Conservation (phyloP, 2,329 filamentous ascomycete genomes). For the Cytospora piceicola region DNA sequence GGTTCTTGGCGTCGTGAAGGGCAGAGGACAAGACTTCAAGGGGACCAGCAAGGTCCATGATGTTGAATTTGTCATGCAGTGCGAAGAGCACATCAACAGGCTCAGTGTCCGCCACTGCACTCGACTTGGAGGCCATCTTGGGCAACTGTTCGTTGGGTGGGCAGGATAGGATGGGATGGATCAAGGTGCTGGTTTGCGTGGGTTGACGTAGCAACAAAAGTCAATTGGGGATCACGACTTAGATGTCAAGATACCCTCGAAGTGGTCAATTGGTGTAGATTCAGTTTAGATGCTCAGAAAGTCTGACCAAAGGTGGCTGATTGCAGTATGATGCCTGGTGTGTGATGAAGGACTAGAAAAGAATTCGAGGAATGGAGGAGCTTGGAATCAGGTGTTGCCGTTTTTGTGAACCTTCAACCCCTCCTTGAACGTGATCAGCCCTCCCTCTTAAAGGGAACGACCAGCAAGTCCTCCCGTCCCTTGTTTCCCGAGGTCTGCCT, state of each 20-base stretch:
- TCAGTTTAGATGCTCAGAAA: slow-evolving; percentile 2
- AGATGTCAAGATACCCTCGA: slow-evolving; percentile 16
- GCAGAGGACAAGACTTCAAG: slow-evolving; percentile 56
- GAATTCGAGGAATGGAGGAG: slow-evolving; percentile 3
- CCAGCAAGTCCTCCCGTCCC: slow-evolving; percentile 9
- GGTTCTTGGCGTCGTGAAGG: slow-evolving; percentile 57
- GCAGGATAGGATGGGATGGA: not conserved
- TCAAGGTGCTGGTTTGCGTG: slow-evolving; percentile 11
- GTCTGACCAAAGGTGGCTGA: slow-evolving; percentile 5
- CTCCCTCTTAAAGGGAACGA: slow-evolving; percentile 12
- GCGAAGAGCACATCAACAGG: slow-evolving; percentile 64
- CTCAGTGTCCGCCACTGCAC: slow-evolving; percentile 60
- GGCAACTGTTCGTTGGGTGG: slow-evolving; percentile 35
- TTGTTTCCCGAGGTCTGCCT: not conserved
- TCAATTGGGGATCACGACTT: slow-evolving; percentile 26
- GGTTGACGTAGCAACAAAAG: slow-evolving; percentile 18
- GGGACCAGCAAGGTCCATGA: slow-evolving; percentile 62
- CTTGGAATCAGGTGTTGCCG: slow-evolving; percentile 15
- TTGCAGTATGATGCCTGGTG: not conserved
- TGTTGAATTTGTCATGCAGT: slow-evolving; percentile 62
- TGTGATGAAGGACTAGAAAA: not conserved
- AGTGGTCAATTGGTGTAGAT: slow-evolving; percentile 15
- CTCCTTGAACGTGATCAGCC: slow-evolving; percentile 24
- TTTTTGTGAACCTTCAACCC: slow-evolving; percentile 17
- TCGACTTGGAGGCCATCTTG: slow-evolving; percentile 63